These are phyloP conservation scores for Pulveroboletus sp. DNA, from an alignment of 768 basidiomycete genomes.

Conservation along the genomic window DNA sequence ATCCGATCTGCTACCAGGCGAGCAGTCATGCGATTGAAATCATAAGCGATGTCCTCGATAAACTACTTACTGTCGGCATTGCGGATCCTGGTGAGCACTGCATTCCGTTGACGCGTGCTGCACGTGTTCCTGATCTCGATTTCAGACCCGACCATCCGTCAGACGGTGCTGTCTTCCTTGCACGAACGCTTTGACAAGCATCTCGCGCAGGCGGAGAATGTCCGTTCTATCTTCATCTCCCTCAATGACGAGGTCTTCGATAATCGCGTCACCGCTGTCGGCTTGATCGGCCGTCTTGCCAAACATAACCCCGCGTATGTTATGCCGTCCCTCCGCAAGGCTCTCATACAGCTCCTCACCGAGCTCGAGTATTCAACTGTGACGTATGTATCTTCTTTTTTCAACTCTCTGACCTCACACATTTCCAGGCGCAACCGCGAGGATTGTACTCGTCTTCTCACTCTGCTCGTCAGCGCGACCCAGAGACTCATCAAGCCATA, in stretches of 20 bases:
- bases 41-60: slow-evolving; percentile 97
- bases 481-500: slow-evolving; percentile 95
- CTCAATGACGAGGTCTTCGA: slow-evolving; percentile 96
- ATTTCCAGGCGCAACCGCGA: slow-evolving; percentile 73
- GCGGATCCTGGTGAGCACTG: slow-evolving; percentile 79
- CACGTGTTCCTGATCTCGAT: slow-evolving; percentile 6
- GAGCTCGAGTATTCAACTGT: slow-evolving; percentile 96
- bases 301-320: slow-evolving; percentile 97
- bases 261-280: slow-evolving; percentile 87
- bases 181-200: slow-evolving; percentile 96
- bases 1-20: slow-evolving; percentile 94
- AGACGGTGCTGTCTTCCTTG: slow-evolving; percentile 79
- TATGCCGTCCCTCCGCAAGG: slow-evolving; percentile 94
- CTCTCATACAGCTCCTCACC: slow-evolving; percentile 91
- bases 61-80: slow-evolving; percentile 89
- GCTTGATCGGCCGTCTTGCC: slow-evolving; percentile 88
- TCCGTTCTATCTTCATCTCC: slow-evolving; percentile 95
- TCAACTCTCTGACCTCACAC: not conserved
- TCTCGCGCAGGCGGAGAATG: slow-evolving; percentile 95
- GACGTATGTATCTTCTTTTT: slow-evolving; percentile 47
- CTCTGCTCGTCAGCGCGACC: slow-evolving; percentile 84
- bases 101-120: not conserved
- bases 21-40: slow-evolving; percentile 96
- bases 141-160: slow-evolving; percentile 70
- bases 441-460: slow-evolving; percentile 88